phyloP scores from a whole-genome alignment of 2,329 filamentous ascomycete genomes.

The Penicillium sclerotiorum region DNA sequence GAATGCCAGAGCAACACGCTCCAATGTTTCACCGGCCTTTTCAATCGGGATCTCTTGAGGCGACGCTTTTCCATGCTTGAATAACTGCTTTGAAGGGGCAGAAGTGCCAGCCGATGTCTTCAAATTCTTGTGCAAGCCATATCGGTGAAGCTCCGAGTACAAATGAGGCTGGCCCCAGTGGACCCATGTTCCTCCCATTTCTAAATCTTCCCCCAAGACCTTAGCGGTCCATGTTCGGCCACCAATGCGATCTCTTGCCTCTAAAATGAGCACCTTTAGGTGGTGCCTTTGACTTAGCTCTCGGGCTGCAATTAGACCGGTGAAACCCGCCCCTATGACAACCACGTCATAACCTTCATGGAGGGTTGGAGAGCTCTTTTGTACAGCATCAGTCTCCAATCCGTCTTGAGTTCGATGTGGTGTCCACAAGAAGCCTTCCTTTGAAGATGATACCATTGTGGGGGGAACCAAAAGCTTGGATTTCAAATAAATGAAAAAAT shows the following conservation, averaged over 20 bases:
- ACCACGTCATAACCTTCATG: slow-evolving; percentile 5
- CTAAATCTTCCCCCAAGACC: slow-evolving; percentile 37
- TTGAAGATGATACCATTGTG: no score
- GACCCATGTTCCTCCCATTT: slow-evolving; percentile 50
- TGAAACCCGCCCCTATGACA: neutral
- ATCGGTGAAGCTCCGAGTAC: slow-evolving; percentile 32
- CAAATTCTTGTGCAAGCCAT: slow-evolving; percentile 10
- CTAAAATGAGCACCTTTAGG: slow-evolving; percentile 33
- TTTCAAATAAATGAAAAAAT: no score
- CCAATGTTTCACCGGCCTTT: neutral
- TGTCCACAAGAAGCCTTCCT: neutral
- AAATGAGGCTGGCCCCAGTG: slow-evolving; percentile 38
- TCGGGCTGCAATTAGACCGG: neutral
- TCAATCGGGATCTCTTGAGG: neutral
- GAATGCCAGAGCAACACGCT: slow-evolving; percentile 26
- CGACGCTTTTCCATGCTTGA: neutral
- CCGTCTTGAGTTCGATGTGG: neutral
- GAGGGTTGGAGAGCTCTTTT: neutral
- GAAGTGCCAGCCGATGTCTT: neutral
- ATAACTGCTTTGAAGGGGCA: neutral
- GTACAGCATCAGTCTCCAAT: slow-evolving; percentile 1
- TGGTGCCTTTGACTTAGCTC: neutral
- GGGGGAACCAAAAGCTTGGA: no score
- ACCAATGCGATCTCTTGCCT: slow-evolving; percentile 46
- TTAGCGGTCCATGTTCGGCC: slow-evolving; percentile 45